Percentiles rank a stretch among this genome's conserved stretches.
phyloP scores from a whole-genome alignment of 495 filamentous ascomycete species.

The Talaromyces adpressus region DNA sequence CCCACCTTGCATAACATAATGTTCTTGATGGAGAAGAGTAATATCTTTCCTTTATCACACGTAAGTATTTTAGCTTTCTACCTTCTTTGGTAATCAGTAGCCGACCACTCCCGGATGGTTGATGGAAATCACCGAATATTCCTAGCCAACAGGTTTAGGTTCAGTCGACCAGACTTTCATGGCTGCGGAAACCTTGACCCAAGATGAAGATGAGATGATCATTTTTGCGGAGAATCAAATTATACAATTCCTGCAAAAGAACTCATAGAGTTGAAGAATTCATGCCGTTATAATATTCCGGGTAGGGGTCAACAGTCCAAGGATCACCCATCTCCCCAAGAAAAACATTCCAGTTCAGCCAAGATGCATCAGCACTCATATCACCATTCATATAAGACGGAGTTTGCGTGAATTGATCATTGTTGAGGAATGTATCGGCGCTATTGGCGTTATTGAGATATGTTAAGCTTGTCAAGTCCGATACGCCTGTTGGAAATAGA shows the following conservation, averaged over 20 bases:
- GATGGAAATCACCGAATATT: background rate
- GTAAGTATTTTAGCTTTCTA: background rate
- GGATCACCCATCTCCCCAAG: background rate
- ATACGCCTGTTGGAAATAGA: background rate
- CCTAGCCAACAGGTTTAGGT: background rate
- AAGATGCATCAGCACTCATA: background rate
- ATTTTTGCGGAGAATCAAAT: no score
- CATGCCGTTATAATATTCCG: background rate
- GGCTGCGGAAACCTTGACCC: background rate
- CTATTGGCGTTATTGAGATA: background rate
- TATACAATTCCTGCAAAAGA: background rate
- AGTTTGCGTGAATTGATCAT: background rate
- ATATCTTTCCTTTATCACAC: background rate
- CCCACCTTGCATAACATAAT: background rate
- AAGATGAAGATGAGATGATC: no score
- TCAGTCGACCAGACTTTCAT: background rate
- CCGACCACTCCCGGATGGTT: background rate
- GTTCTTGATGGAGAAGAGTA: background rate
- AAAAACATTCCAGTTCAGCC: conserved; percentile 1
- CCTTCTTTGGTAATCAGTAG: background rate
- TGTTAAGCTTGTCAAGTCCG: background rate
- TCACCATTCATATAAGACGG: background rate
- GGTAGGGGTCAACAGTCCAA: background rate
- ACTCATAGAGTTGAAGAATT: background rate
- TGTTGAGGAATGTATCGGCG: background rate